These are phyloP conservation scores for Powellomyces hirtus DNA, from an alignment of 192 early-diverging fungal species.

Conservation along the genomic window DNA sequence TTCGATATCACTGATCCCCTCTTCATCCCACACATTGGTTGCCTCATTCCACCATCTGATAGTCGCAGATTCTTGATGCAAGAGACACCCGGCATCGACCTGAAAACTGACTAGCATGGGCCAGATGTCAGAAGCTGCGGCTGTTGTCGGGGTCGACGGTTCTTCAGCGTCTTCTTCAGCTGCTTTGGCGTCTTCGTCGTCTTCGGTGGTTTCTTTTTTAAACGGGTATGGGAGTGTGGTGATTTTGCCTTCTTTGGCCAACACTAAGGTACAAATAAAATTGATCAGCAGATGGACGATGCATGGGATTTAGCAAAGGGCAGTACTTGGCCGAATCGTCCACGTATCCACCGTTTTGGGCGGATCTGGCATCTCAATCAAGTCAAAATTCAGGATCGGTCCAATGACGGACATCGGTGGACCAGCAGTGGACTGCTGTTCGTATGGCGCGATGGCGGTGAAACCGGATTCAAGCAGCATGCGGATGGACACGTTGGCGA, in stretches of 20 bases:
- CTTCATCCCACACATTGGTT: conserved; percentile 41
- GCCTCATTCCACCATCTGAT: conserved; percentile 48
- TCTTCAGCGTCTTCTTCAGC: neutral
- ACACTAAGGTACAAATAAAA: conserved; percentile 26
- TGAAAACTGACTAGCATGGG: conserved; percentile 40
- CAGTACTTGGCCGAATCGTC: conserved; percentile 52
- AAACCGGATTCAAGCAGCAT: conserved; percentile 40
- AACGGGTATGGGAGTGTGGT: conserved; percentile 47
- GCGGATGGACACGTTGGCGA: conserved; percentile 48
- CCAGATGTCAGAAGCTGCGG: conserved; percentile 36
- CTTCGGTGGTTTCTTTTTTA: conserved; percentile 42
- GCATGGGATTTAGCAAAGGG: too few relatives aligned
- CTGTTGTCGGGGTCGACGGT: neutral
- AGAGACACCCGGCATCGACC: conserved; percentile 28
- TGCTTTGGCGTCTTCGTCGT: conserved; percentile 35
- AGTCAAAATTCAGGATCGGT: conserved; percentile 45
- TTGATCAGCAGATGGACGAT: too few relatives aligned
- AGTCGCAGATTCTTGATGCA: conserved; percentile 37
- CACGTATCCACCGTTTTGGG: conserved; percentile 43
- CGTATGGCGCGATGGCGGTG: conserved; percentile 27
- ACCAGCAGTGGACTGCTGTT: conserved; percentile 20
- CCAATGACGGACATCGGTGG: conserved; percentile 39
- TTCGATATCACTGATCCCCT: conserved; percentile 49
- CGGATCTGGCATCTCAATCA: conserved; percentile 53
- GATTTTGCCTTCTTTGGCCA: conserved; percentile 39